Evolutionary conservation across 2,329 filamentous ascomycete species (phyloP).

Genomic region (Cordyceps javanica): DNA sequence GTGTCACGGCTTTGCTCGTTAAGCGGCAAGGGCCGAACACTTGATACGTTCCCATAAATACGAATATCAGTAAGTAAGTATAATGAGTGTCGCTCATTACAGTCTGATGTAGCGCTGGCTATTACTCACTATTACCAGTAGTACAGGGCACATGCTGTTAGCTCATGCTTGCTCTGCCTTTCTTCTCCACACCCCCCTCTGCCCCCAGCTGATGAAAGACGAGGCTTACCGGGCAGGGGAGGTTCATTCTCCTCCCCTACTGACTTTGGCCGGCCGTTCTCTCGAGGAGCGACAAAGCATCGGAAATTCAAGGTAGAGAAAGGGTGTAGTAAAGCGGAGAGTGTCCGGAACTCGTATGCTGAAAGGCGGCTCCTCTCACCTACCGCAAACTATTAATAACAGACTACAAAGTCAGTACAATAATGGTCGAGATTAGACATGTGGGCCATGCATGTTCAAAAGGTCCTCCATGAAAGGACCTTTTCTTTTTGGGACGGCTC

Average conservation of each 20-base stretch:
- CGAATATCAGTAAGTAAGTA: neutral
- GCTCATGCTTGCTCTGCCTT: neutral
- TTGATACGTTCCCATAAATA: too few relatives aligned
- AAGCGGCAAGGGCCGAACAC: too few relatives aligned
- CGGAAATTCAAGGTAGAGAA: neutral
- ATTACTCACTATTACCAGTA: too few relatives aligned
- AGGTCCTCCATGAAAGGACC: too few relatives aligned
- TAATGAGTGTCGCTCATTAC: neutral
- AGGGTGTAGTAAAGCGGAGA: neutral
- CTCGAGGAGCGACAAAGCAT: neutral
- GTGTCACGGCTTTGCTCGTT: too few relatives aligned
- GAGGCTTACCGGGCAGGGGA: neutral
- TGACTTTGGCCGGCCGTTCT: neutral
- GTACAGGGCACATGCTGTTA: neutral
- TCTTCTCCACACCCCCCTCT: neutral
- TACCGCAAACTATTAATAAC: too few relatives aligned
- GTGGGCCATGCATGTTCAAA: too few relatives aligned
- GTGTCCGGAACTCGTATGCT: too few relatives aligned
- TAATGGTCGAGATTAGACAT: too few relatives aligned
- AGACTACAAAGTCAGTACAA: too few relatives aligned
- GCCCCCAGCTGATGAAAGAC: neutral
- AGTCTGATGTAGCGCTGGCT: neutral
- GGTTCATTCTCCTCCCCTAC: neutral
- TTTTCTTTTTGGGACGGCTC: too few relatives aligned
- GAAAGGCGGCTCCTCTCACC: too few relatives aligned